Evolutionary conservation across 805 yeast genomes (phyloP).

Genomic region (Sugiyamaella chiloensis): DNA sequence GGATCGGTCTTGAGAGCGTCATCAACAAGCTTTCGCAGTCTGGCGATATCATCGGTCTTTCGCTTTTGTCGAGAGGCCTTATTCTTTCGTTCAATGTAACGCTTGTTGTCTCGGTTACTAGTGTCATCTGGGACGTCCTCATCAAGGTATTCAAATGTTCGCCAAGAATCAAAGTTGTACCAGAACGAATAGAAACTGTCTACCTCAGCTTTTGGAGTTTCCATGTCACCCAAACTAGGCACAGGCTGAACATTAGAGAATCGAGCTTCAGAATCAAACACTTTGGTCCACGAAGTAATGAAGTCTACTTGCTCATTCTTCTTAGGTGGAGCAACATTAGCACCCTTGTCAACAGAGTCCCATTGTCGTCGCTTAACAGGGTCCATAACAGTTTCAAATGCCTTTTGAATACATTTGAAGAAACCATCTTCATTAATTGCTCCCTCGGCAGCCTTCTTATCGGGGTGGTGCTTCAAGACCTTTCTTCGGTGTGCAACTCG

Average conservation of each 20-base stretch:
- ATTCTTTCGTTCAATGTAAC: conserved; percentile 97
- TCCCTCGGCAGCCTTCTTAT: conserved; percentile 90
- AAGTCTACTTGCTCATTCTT: conserved; percentile 67
- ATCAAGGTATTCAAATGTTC: conserved; percentile 94
- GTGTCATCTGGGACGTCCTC: conserved; percentile 99
- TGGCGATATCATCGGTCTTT: conserved; percentile 95
- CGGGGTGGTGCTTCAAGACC: conserved; percentile 97
- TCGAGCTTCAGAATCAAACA: conserved; percentile 85
- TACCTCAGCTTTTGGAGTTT: conserved; percentile 72
- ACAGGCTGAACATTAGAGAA: conserved; percentile 91
- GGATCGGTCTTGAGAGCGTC: conserved; percentile 91
- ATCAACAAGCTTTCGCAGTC: conserved; percentile 80
- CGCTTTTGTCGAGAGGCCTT: conserved; percentile 94
- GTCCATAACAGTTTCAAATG: conserved; percentile 85
- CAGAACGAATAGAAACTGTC: conserved; percentile 88
- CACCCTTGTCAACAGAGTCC: conserved; percentile 90
- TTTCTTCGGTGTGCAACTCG: conserved; percentile 96
- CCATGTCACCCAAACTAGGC: conserved; percentile 70
- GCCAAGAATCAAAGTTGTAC: conserved; percentile 96
- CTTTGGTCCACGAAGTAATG: conserved; percentile 89
- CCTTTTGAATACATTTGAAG: conserved; percentile 97
- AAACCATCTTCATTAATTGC: conserved; percentile 85
- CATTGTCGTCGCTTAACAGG: conserved; percentile 84
- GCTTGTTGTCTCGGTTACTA: conserved; percentile 98
- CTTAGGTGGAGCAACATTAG: conserved; percentile 78